Evolutionary conservation across 495 filamentous ascomycete species (phyloP), one percentile per base, ranked within the genome.

Genomic region (Geopyxis carbonaria): DNA sequence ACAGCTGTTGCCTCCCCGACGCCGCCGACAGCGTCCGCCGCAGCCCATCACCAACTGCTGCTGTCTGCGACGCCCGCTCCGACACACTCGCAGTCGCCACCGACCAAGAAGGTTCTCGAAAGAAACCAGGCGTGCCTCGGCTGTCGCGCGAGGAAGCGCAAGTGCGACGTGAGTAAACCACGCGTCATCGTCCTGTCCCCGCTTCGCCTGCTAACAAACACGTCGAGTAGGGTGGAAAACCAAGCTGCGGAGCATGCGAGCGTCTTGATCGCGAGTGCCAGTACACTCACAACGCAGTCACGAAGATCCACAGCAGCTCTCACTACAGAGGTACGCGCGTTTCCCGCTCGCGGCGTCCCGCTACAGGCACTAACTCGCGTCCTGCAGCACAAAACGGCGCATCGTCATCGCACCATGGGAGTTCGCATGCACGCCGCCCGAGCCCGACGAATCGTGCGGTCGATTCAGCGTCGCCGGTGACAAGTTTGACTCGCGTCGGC

Each of bases 41-140:
- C n/a, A n/a, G n/a, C n/a, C n/a, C n/a, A n/a, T n/a, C n/a, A n/a
- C n/a, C n/a, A n/a, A n/a, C n/a, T n/a, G n/a, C n/a, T n/a, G n/a
- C n/a, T n/a, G n/a, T n/a, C n/a, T n/a, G n/a, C n/a, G n/a, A n/a
- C n/a, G n/a, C n/a, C n/a, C n/a, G 6, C 33, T 6, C 33, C 33
- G 33, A 19, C 33, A 6, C 33, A 9, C 33, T 18, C 19, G 5
- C 5, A 5, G 9, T 6, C 9, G 33, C 10, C 10, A 6, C 48
- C 50, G 15, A 53, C 49, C 9, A 53, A 53, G 28, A 53, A 53
- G 49, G 50, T 53, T 1, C 45, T 53, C 14, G 50, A 53, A 25
- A 41, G 50, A 5, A 53, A 53, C 38, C 50, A 53, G 30, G 50
- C 50, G 14, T 53, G 50, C 38, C 45, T 53, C 5, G 43, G 44